Evolutionary conservation across 2,329 filamentous ascomycete genomes (phyloP), one percentile per base, ranked within the genome.

Genomic region (Colletotrichum cordylinicola): DNA sequence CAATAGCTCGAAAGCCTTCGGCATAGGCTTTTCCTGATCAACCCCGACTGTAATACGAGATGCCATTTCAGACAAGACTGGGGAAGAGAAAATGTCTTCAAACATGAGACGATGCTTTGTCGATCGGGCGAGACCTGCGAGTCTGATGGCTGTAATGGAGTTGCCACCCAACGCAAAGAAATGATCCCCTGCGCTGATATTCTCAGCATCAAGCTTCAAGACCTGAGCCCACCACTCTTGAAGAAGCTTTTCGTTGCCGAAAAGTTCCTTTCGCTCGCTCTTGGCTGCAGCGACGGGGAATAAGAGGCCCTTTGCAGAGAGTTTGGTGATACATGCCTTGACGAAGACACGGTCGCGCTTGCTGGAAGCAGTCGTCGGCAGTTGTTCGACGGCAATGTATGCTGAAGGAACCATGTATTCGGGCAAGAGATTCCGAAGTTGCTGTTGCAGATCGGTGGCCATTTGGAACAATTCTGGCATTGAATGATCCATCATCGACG

Each of bases 391-490:
- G 1, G 78, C 78, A 8, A 85, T 35, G 72, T 80, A 85, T 8
- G 80, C 75, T 5, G 79, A 80, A 1, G 84, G 84, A 1, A 85
- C 78, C 84, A 86, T 86, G 74, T 84, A 85, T 0, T 76, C 74
- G 0, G 84, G 84, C 3, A 85, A 65, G 79, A 84, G 85, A 83
- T 65, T 77, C 80, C 75, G 68, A 80, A 86, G 21, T 81, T 81
- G 8, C 79, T 79, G 24, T 79, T 82, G 69, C 13, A 71, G 39
- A 27, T 35, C 10, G 18, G 18, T n/a, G 15, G 69, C 48, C 10
- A 21, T 55, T 27, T 37, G 18, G 8, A 27, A 37, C 16, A 71
- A 21, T 9, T n/a, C n/a, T 24, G 43, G 7, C 8, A 33, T 69
- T 13, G 33, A 13, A 12, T 35, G 35, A 48, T 69, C 55, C 35